Evolutionary conservation across 2,329 filamentous ascomycete genomes (phyloP).

Genomic region (Talaromyces sp.): DNA sequence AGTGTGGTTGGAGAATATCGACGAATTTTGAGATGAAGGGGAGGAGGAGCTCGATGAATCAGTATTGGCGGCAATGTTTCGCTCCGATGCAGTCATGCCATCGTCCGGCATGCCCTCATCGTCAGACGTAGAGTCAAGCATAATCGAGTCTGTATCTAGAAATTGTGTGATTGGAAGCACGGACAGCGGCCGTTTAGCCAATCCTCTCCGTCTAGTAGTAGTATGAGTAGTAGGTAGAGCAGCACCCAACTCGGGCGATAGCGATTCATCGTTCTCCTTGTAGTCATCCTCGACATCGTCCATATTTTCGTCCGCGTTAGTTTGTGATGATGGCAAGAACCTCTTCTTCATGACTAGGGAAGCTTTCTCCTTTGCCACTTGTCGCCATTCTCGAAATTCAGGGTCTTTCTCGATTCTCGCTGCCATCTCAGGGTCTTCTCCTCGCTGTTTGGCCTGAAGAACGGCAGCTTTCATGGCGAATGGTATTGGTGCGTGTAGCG

Average conservation of each 20-base stretch:
- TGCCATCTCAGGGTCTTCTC: conserved; percentile 45
- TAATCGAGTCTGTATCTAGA: conserved; percentile 30
- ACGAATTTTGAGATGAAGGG: conserved; percentile 34
- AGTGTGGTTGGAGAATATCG: conserved; percentile 24
- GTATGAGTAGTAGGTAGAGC: conserved; percentile 31
- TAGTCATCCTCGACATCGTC: conserved; percentile 36
- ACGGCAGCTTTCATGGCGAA: conserved; percentile 43
- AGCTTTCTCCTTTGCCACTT: conserved; percentile 19
- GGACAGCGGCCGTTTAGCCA: conserved; percentile 44
- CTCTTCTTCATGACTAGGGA: conserved; percentile 34
- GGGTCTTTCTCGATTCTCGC: conserved; percentile 26
- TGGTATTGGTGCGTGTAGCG: conserved; percentile 58
- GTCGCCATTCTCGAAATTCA: conserved; percentile 9
- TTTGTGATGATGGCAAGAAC: neutral
- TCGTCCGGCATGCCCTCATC: conserved; percentile 27
- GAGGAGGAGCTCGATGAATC: conserved; percentile 9
- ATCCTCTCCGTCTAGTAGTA: conserved; percentile 30
- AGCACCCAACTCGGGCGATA: conserved; percentile 38
- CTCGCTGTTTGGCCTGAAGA: conserved; percentile 52
- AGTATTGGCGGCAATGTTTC: conserved; percentile 41
- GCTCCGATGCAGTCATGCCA: conserved; percentile 36
- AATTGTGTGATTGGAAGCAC: conserved; percentile 34
- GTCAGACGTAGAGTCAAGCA: conserved; percentile 24
- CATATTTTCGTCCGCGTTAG: conserved; percentile 22
- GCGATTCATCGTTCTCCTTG: conserved; percentile 50